Conservation (phyloP, 2,329 filamentous ascomycete species). For the Colletotrichum liriopes region DNA sequence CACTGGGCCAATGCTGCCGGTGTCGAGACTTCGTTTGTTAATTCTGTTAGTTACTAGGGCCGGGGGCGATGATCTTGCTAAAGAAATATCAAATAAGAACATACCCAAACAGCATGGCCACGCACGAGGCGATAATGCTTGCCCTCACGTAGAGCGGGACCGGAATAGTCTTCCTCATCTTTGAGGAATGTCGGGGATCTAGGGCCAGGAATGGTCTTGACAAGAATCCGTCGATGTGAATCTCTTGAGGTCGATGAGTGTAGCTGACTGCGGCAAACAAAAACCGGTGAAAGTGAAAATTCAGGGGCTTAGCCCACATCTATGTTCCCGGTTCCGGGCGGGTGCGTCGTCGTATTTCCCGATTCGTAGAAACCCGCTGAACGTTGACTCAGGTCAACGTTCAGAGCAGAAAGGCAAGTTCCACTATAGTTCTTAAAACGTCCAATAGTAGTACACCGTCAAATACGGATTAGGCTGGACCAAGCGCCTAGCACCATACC, state of each 20-base stretch:
- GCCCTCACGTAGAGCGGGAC: constrained; percentile 50
- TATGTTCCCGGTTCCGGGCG: neutral
- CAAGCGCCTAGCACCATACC: neutral
- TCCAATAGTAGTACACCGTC: neutral
- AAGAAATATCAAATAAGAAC: neutral
- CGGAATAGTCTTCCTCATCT: constrained; percentile 7
- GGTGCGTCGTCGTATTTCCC: neutral
- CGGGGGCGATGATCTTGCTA: neutral
- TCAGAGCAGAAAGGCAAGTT: neutral
- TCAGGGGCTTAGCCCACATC: neutral
- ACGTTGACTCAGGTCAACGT: neutral
- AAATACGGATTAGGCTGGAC: neutral
- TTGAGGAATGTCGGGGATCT: neutral
- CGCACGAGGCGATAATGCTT: constrained; percentile 50
- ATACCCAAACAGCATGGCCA: constrained; percentile 53
- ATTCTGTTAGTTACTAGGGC: constrained; percentile 4
- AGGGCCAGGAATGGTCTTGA: neutral
- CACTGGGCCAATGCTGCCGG: constrained; percentile 72
- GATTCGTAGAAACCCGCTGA: neutral
- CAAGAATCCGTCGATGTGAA: neutral
- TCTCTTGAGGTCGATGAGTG: neutral
- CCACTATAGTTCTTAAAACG: neutral
- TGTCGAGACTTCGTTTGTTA: constrained; percentile 48
- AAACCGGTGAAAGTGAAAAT: neutral
- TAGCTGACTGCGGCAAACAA: neutral